These are phyloP conservation scores for Articulospora tetracladia DNA, from an alignment of 495 filamentous ascomycete species.

Conservation along the genomic window DNA sequence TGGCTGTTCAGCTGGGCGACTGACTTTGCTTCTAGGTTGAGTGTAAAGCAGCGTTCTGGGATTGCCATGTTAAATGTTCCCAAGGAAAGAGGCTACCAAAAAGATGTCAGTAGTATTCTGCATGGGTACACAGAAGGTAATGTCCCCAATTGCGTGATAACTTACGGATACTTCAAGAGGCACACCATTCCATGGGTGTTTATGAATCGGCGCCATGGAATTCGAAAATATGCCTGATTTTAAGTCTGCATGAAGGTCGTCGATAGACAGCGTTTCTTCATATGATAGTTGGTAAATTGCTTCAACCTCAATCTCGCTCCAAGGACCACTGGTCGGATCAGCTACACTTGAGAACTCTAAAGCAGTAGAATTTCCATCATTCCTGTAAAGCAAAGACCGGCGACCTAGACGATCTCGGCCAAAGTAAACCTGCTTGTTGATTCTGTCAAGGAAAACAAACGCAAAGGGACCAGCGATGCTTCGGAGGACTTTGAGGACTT, in stretches of 20 bases:
- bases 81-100: constrained; percentile 2
- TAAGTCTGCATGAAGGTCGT: background rate
- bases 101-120: constrained; percentile 2
- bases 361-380: constrained; percentile 35
- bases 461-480: constrained; percentile 82
- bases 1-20: constrained; percentile 52
- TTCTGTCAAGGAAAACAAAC: constrained; percentile 80
- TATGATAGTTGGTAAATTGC: constrained; percentile 65
- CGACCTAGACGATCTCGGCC: constrained; percentile 83
- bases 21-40: constrained; percentile 46
- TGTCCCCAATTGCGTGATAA: background rate
- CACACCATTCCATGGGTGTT: constrained; percentile 7
- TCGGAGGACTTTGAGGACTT: constrained; percentile 50
- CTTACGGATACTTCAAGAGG: constrained; percentile 2
- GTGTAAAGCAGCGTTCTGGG: constrained; percentile 20
- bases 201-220: constrained; percentile 1
- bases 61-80: constrained; percentile 22
- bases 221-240: background rate
- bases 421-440: constrained; percentile 60
- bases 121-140: too few relatives aligned
- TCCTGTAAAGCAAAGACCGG: constrained; percentile 66
- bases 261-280: background rate
- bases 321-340: constrained; percentile 49
- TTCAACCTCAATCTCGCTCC: constrained; percentile 79
- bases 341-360: constrained; percentile 75